Evolutionary conservation across 257 asterid species (phyloP).

Genomic region (Ballota nigra): DNA sequence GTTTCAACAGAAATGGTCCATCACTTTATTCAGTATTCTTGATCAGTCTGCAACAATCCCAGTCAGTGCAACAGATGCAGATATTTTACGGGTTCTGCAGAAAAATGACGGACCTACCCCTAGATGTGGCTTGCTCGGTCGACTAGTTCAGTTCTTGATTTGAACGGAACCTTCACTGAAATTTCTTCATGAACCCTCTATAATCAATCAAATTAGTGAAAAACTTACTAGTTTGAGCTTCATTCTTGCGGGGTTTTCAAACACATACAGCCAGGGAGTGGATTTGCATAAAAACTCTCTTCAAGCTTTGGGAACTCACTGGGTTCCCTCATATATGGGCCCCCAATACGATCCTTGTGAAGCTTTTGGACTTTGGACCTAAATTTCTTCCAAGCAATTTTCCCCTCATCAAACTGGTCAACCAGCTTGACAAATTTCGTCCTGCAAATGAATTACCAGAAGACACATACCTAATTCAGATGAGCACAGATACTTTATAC

Average conservation of each 20-base stretch:
- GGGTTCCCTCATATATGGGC: constrained; percentile 77
- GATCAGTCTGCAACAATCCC: constrained; percentile 30
- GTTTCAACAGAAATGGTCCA: constrained; percentile 27
- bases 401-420: constrained; percentile 72
- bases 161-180: neutral
- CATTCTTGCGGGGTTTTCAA: constrained; percentile 46
- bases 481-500: neutral
- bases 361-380: constrained; percentile 70
- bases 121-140: neutral
- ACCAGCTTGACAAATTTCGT: constrained; percentile 78
- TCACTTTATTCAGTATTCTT: constrained; percentile 20
- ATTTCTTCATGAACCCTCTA: constrained; percentile 18
- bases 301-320: constrained; percentile 93
- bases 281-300: constrained; percentile 92
- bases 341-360: constrained; percentile 68
- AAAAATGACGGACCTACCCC: neutral
- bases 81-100: constrained; percentile 1
- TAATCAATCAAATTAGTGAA: neutral
- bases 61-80: constrained; percentile 14
- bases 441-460: constrained; percentile 43
- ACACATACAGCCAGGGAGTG: constrained; percentile 89
- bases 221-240: constrained; percentile 22
- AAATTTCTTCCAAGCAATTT: constrained; percentile 77
- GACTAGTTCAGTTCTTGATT: constrained; percentile 15
- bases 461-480: neutral